phyloP scores from a whole-genome alignment of 208 protist species.

The Trypanosomatidae sp. region DNA sequence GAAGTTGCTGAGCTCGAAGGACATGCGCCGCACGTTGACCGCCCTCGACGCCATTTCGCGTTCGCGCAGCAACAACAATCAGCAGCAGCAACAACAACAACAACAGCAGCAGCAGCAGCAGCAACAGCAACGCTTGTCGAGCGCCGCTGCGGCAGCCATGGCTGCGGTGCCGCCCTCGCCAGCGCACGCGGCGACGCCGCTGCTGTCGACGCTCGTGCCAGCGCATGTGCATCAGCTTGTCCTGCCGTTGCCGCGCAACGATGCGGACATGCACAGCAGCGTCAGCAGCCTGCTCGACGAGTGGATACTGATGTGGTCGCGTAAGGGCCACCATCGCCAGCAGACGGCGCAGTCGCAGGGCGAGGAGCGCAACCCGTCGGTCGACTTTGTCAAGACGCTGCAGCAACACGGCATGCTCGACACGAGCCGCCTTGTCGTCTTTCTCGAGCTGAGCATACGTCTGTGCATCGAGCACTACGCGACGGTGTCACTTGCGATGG shows the following conservation, averaged over 20 bases:
- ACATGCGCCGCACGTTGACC: conserved; percentile 58
- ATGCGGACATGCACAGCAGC: conserved; percentile 13
- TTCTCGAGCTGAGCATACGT: conserved; percentile 73
- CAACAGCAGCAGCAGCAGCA: too few relatives aligned
- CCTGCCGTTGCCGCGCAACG: conserved; percentile 20
- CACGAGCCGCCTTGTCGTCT: conserved; percentile 51
- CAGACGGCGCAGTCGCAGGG: too few relatives aligned
- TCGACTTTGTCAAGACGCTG: conserved; percentile 66
- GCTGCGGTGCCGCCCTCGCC: conserved; percentile 8
- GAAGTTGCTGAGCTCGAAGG: conserved; percentile 30
- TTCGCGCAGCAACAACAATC: conserved; percentile 14
- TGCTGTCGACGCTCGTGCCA: conserved; percentile 35
- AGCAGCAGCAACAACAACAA: too few relatives aligned
- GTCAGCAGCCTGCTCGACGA: conserved; percentile 57
- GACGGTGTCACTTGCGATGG: conserved; percentile 50
- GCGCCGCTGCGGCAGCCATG: too few relatives aligned
- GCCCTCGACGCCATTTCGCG: conserved; percentile 56
- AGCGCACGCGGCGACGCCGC: conserved; percentile 23
- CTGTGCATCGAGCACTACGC: conserved; percentile 87
- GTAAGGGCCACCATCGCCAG: conserved; percentile 17
- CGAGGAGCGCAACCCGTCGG: conserved; percentile 33
- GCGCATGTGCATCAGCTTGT: conserved; percentile 28
- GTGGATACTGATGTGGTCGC: conserved; percentile 56
- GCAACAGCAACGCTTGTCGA: too few relatives aligned
- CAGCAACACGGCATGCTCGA: conserved; percentile 78